A percentile compares a stretch with the other conserved stretches of the same genome.
Conservation (phyloP, 345 rosid genomes). For the Eucalyptus globulus region DNA sequence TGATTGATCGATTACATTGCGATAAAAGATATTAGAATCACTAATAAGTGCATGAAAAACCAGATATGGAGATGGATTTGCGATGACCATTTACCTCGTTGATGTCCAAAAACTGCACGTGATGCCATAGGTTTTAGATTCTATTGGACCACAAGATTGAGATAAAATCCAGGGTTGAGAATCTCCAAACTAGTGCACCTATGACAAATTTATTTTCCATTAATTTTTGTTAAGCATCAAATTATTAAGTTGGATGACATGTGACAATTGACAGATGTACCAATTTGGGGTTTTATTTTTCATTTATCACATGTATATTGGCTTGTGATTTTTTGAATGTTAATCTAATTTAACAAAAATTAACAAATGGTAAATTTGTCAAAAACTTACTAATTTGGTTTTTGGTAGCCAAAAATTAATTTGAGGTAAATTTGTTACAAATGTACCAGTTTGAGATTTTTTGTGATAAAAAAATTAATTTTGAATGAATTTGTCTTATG, state of each 20-base stretch:
- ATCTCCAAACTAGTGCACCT: rapidly evolving
- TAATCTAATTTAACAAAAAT: rapidly evolving
- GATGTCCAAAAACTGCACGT: neutral
- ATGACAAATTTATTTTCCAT: rapidly evolving
- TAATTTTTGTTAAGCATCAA: rapidly evolving
- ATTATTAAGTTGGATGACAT: rapidly evolving
- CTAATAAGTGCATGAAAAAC: neutral
- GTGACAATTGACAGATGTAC: rapidly evolving
- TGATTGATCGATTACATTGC: neutral
- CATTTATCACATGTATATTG: rapidly evolving
- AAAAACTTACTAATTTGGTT: too few relatives aligned
- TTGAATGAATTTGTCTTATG: too few relatives aligned
- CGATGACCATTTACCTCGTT: neutral
- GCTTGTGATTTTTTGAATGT: rapidly evolving
- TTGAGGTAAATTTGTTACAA: too few relatives aligned
- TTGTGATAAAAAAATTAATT: too few relatives aligned
- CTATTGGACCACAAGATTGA: neutral
- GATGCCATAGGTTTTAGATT: neutral
- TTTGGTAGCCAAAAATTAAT: rapidly evolving
- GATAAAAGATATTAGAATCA: too few relatives aligned
- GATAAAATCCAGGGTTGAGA: too few relatives aligned
- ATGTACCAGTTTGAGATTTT: too few relatives aligned
- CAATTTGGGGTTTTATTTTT: rapidly evolving
- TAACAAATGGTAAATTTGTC: rapidly evolving
- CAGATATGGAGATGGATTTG: neutral